Percentiles rank a stretch among this genome's conserved stretches.
Conservation (phyloP, 31 red algal species). For the Porphyra umbilicalis region DNA sequence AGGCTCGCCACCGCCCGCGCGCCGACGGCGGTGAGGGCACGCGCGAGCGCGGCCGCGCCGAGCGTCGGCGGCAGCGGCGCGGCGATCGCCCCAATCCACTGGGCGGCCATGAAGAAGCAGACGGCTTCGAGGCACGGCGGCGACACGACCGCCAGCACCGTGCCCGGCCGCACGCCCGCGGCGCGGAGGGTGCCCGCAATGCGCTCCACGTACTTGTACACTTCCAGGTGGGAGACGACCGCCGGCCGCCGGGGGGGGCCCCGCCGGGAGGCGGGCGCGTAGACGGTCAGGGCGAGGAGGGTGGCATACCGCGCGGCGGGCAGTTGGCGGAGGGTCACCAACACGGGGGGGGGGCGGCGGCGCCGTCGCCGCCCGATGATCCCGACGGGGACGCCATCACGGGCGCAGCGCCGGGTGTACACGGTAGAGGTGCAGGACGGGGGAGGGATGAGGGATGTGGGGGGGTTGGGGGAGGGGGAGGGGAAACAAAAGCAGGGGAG, state of each 20-base stretch:
- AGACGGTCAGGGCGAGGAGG: conserved; percentile 55
- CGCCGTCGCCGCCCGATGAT: too few species aligned
- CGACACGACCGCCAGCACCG: conserved; percentile 39
- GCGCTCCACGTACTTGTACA: conserved; percentile 56
- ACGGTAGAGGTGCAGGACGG: not conserved
- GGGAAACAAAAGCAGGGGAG: not conserved
- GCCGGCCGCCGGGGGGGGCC: conserved; percentile 16
- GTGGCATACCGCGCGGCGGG: conserved; percentile 61
- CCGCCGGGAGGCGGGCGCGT: conserved; percentile 38
- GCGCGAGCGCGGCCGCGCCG: conserved; percentile 13
- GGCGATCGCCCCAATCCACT: conserved; percentile 70
- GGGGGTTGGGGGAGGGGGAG: not conserved
- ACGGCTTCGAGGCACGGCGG: conserved; percentile 37
- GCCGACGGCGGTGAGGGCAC: conserved; percentile 26
- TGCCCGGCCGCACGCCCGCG: conserved; percentile 49
- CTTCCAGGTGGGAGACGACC: conserved; percentile 51
- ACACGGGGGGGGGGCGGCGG: not conserved
- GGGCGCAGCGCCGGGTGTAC: too few species aligned
- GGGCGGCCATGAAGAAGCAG: conserved; percentile 44
- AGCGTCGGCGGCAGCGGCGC: conserved; percentile 41
- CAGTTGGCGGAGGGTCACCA: conserved; percentile 45
- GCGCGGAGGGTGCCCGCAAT: conserved; percentile 40
- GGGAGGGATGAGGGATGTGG: not conserved
- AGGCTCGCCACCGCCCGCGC: conserved; percentile 21
- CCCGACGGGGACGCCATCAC: not conserved